Base-by-base conservation (phyloP, 352 stramenopile species). In the Phytophthora sansomeana region DNA sequence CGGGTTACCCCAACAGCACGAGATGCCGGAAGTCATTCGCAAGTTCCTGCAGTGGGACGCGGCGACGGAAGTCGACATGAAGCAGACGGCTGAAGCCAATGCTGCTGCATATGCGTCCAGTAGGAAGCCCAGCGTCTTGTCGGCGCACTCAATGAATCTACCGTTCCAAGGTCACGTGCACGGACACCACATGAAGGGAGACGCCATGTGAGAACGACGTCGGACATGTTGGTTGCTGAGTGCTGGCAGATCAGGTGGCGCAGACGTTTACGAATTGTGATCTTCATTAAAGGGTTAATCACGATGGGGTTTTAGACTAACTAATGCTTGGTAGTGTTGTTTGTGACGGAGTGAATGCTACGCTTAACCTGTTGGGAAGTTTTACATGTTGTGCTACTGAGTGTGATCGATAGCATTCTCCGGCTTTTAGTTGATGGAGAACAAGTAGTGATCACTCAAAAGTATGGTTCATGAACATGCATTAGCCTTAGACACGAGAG, bases 131-230 rank as follows among this genome's bases (percentile, higher is more conserved):
- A 51, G 67, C 0, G 56, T 85, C 19, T 56, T 87, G 24, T 87
- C 78, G n/a, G 58, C 69, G 19, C 69, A 87, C 68, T 90, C 81
- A n/a, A 90, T 90, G 78, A 90, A 90, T 69, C 64, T 90, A 39
- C 81, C 81, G 0, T 84, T 87, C 49, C 56, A 63, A 30, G 32
- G 39, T 1, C 69, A 74, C 17, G 50, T 62, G 28, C 63, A 71
- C 17, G 41, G 41, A 51, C 42, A 66, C 41, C 41, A 50, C 16
- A 41, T 52, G 6, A 65, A 70, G 26, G 17, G 19, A 2, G 47
- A 60, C 24, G 39, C 36, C 39, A 48, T 48, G 36, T 64, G 57
- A 58, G 42, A 8, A 21, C 30, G 30, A 47, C 57, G 55, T 53
- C 10, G 32, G 43, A 54, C 39, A 49, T 24, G 21, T 24, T 24